Conservation (phyloP, 2,329 filamentous ascomycete species). For the Ascochyta lentis region DNA sequence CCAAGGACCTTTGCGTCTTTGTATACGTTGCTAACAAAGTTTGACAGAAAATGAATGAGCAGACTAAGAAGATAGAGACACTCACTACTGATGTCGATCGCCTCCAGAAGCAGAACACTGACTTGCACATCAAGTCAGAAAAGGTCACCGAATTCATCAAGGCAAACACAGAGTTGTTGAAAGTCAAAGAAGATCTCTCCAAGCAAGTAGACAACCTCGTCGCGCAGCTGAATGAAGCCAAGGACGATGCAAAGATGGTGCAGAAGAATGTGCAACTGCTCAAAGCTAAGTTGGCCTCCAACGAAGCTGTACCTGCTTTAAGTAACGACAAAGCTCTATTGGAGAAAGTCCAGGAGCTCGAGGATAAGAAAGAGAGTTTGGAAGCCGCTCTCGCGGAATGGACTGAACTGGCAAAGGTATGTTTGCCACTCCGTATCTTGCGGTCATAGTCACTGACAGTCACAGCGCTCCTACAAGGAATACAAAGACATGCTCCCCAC, state of each 20-base stretch:
- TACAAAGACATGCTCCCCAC: constrained; percentile 33
- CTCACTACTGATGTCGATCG: constrained; percentile 19
- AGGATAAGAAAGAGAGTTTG: constrained; percentile 19
- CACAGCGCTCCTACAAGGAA: constrained; percentile 33
- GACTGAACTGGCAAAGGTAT: constrained; percentile 32
- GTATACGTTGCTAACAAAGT: background rate
- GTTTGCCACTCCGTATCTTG: background rate
- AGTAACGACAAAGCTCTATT: background rate
- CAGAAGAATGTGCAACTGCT: constrained; percentile 4
- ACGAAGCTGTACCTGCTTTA: background rate
- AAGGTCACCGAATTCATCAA: constrained; percentile 26
- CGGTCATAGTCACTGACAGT: constrained; percentile 6
- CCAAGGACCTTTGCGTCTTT: background rate
- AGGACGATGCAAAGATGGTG: constrained; percentile 4
- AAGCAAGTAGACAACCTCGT: constrained; percentile 2
- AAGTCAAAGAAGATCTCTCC: constrained; percentile 11
- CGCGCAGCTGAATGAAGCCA: background rate
- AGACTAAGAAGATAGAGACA: constrained; percentile 26
- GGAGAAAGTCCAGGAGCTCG: constrained; percentile 18
- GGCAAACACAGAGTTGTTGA: constrained; percentile 13
- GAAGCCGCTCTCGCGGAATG: constrained; percentile 26
- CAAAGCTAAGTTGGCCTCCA: constrained; percentile 3
- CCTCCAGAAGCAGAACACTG: constrained; percentile 23
- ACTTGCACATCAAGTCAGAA: constrained; percentile 20
- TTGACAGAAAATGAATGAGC: constrained; percentile 21